Evolutionary conservation across 495 filamentous ascomycete genomes (phyloP).

Genomic region (Penicillium cosmopolitanum): DNA sequence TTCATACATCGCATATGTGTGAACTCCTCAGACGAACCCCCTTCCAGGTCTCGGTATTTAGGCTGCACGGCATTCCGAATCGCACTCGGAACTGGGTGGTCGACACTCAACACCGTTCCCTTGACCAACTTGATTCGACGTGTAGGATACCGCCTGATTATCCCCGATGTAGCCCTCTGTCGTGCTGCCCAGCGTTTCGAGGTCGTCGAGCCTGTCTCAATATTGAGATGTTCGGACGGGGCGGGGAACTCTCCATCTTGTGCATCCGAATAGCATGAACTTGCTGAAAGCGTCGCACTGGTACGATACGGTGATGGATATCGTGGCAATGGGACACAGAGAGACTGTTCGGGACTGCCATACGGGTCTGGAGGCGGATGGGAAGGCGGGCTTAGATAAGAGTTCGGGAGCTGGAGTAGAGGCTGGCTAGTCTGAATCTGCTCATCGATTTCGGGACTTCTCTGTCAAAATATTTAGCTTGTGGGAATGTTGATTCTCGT

Average conservation of each 20-base stretch:
- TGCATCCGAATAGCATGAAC: constrained; percentile 5
- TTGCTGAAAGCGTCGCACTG: not conserved
- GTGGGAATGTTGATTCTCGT: not conserved
- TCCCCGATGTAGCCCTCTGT: constrained; percentile 1
- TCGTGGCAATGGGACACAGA: not conserved
- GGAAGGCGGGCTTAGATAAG: not conserved
- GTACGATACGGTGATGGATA: not conserved
- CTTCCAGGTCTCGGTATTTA: constrained; percentile 85
- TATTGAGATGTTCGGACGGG: constrained; percentile 1
- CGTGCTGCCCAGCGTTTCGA: constrained; percentile 12
- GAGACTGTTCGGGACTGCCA: not conserved
- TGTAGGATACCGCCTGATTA: constrained; percentile 76
- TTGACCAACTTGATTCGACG: constrained; percentile 94
- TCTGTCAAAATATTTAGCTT: not conserved
- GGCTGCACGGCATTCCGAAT: constrained; percentile 93
- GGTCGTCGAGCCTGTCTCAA: constrained; percentile 5
- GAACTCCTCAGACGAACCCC: constrained; percentile 84
- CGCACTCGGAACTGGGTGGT: constrained; percentile 93
- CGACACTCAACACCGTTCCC: constrained; percentile 89
- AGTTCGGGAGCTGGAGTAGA: not conserved
- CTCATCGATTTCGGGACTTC: not conserved
- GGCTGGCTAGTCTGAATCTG: not conserved
- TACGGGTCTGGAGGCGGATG: not conserved
- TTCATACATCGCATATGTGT: constrained; percentile 82
- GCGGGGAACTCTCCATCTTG: constrained; percentile 11